Evolutionary conservation across 495 filamentous ascomycete genomes (phyloP).

Genomic region (Gamarada debralockiae): DNA sequence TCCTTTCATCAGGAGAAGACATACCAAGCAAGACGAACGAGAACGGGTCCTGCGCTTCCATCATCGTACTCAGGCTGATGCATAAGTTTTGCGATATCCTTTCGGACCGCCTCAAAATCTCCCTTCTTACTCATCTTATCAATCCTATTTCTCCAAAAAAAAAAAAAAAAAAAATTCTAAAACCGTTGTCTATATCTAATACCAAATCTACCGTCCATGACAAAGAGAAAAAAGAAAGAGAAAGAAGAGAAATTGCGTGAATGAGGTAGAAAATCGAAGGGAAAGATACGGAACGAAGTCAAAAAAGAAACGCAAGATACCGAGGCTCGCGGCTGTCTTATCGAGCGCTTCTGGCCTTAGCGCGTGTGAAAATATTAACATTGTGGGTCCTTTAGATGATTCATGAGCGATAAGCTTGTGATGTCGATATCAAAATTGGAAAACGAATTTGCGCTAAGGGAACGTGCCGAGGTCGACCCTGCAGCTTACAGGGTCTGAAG

Average conservation of each 20-base stretch:
- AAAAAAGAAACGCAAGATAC: neutral
- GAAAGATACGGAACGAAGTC: neutral
- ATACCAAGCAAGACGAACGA: conserved; percentile 59
- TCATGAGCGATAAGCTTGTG: no score
- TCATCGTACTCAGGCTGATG: conserved; percentile 60
- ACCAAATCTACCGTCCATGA: neutral
- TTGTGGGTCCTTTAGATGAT: no score
- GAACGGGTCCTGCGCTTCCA: conserved; percentile 56
- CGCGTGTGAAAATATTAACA: no score
- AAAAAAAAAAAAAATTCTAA: neutral
- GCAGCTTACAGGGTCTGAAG: no score
- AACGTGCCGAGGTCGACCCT: no score
- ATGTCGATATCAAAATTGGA: no score
- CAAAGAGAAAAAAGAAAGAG: neutral
- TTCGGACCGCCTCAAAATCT: conserved; percentile 49
- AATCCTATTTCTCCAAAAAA: neutral
- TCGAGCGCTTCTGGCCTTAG: no score
- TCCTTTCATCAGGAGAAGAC: no score
- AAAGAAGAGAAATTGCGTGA: neutral
- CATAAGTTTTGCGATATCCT: conserved; percentile 50
- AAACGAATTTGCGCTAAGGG: no score
- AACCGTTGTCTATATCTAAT: neutral
- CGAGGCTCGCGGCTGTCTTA: neutral
- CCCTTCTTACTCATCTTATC: conserved; percentile 22
- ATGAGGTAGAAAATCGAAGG: neutral